These are phyloP conservation scores for Hypericum androsaemum DNA, from an alignment of 345 rosid species.

Conservation along the genomic window DNA sequence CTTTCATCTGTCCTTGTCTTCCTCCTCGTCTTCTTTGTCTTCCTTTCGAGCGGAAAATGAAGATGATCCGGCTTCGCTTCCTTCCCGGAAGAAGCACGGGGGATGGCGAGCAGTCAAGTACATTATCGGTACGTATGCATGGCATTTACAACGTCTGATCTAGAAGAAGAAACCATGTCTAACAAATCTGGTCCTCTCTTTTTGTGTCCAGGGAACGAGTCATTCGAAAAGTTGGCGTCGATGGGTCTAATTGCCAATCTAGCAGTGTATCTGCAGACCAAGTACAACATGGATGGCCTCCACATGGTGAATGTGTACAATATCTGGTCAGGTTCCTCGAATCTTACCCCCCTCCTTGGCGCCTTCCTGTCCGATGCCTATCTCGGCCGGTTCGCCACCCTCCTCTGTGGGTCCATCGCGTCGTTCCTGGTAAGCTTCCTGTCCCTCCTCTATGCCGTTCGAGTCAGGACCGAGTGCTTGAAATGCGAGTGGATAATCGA, in stretches of 20 bases:
- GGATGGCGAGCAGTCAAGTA: too few species aligned
- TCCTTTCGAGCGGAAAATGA: too few species aligned
- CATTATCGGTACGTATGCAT: too few species aligned
- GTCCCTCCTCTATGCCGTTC: neutral
- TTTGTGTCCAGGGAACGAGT: constrained; percentile 41
- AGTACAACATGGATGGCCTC: constrained; percentile 52
- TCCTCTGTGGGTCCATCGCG: constrained; percentile 39
- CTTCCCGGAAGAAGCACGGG: too few species aligned
- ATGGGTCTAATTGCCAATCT: constrained; percentile 53
- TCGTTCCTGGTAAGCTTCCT: constrained; percentile 36
- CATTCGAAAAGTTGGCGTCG: constrained; percentile 70
- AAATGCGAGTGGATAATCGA: neutral
- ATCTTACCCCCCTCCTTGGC: constrained; percentile 44
- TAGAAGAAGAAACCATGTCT: too few species aligned
- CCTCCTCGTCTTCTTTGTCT: too few species aligned
- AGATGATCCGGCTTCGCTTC: too few species aligned
- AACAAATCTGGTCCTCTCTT: neutral
- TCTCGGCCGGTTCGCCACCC: constrained; percentile 51
- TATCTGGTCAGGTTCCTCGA: constrained; percentile 54
- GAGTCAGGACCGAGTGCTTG: neutral
- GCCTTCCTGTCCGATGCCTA: constrained; percentile 57
- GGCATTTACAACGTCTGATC: too few species aligned
- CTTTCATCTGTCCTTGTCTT: too few species aligned
- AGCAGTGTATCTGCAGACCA: constrained; percentile 36
- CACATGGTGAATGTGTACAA: constrained; percentile 40